Percentiles rank a stretch among this genome's conserved stretches.
Conservation (phyloP, 2,329 filamentous ascomycete species). For the Colletotrichum cuscutae region DNA sequence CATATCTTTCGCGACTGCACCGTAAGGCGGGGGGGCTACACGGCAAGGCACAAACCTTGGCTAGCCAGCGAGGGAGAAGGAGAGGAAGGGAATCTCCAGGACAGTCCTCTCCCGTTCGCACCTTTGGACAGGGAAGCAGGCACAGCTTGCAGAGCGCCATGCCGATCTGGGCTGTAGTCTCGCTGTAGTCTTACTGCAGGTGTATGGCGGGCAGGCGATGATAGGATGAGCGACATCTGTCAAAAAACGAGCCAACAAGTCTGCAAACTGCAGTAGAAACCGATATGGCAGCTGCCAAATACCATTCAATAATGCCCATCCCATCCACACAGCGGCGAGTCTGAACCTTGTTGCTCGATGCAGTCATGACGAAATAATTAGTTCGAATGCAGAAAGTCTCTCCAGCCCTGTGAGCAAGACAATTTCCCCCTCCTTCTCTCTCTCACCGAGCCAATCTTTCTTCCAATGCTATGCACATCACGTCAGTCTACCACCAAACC, state of each 20-base stretch:
- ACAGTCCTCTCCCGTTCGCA: background rate
- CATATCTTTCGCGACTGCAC: constrained; percentile 15
- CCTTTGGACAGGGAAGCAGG: constrained; percentile 16
- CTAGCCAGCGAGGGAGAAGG: background rate
- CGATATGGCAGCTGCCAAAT: constrained; percentile 20
- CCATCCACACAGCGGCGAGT: background rate
- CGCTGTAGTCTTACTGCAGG: background rate
- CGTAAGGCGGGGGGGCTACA: constrained; percentile 3
- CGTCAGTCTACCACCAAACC: background rate
- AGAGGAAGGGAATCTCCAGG: constrained; percentile 8
- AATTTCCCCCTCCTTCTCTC: background rate
- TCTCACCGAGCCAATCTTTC: background rate
- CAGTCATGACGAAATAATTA: constrained; percentile 5
- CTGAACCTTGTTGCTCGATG: background rate
- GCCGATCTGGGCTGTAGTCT: background rate
- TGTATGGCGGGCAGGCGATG: background rate
- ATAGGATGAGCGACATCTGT: background rate
- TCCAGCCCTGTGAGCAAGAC: constrained; percentile 18
- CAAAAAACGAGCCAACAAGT: background rate
- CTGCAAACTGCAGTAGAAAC: background rate
- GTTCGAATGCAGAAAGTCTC: background rate
- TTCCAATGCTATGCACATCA: background rate
- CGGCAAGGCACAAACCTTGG: background rate
- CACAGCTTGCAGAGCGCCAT: constrained; percentile 18
- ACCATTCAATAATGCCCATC: background rate